phyloP scores from a whole-genome alignment of 2,329 filamentous ascomycete genomes.

The Colletotrichum cordylinicola region DNA sequence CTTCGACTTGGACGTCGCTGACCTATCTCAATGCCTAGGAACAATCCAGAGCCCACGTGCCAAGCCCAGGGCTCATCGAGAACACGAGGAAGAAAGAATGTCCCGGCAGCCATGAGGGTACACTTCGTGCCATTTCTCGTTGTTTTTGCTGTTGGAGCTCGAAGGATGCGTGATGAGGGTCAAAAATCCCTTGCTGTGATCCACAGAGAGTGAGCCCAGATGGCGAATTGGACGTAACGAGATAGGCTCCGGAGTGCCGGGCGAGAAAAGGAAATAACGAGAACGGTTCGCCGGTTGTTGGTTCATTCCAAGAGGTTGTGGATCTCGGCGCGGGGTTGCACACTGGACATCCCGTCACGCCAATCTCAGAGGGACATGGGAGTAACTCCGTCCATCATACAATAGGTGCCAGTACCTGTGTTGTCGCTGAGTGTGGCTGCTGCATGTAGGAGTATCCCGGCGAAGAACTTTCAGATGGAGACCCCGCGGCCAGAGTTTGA shows the following conservation, averaged over 20 bases:
- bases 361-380: background rate
- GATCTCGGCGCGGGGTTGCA: slow-evolving; percentile 23
- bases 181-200: background rate
- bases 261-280: slow-evolving; percentile 17
- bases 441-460: background rate
- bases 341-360: background rate
- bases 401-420: background rate
- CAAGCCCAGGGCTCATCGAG: background rate
- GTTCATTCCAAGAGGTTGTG: slow-evolving; percentile 20
- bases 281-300: slow-evolving; percentile 12
- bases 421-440: background rate
- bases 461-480: background rate
- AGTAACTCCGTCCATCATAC: background rate
- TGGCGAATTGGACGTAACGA: slow-evolving; percentile 10
- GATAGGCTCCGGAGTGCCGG: slow-evolving; percentile 18
- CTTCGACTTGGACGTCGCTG: background rate
- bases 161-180: slow-evolving; percentile 15
- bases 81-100: background rate
- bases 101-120: background rate
- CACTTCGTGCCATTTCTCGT: slow-evolving; percentile 6
- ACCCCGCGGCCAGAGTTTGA: background rate
- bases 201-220: slow-evolving; percentile 13
- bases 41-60: background rate
- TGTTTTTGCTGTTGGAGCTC: background rate
- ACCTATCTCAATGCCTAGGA: background rate